Percentiles rank a stretch among this genome's conserved stretches.
Evolutionary conservation across 495 filamentous ascomycete species (phyloP).

Genomic region (Antarctomyces pellizariae): DNA sequence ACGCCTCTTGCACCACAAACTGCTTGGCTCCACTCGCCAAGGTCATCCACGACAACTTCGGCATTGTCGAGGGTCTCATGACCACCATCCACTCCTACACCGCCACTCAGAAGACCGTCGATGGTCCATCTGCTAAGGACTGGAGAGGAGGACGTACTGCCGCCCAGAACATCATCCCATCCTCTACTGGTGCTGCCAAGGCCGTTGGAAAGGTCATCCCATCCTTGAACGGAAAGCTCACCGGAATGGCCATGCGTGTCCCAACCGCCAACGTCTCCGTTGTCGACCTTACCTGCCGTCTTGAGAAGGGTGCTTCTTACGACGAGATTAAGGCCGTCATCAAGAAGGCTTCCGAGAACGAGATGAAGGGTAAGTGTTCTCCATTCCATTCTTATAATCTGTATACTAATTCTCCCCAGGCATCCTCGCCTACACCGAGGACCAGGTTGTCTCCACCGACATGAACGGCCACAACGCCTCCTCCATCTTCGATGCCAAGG

Average conservation of each 20-base stretch:
- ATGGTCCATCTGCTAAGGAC: conserved; percentile 94
- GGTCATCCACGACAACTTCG: conserved; percentile 94
- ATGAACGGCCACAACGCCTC: conserved; percentile 77
- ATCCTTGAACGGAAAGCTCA: conserved; percentile 93
- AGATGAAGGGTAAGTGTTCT: conserved; percentile 71
- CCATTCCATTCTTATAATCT: background rate
- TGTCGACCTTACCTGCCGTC: conserved; percentile 84
- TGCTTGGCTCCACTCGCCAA: conserved; percentile 97
- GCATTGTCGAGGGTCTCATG: conserved; percentile 97
- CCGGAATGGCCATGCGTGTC: conserved; percentile 98
- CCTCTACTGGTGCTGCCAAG: conserved; percentile 98
- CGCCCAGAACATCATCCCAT: conserved; percentile 98
- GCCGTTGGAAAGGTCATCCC: conserved; percentile 99
- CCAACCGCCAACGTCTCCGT: conserved; percentile 97
- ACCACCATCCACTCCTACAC: conserved; percentile 99
- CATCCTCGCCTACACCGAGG: conserved; percentile 88
- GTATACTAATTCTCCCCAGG: conserved; percentile 26
- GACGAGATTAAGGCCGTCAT: conserved; percentile 82
- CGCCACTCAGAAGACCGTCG: conserved; percentile 98
- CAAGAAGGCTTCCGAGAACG: conserved; percentile 68
- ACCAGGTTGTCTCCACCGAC: conserved; percentile 86
- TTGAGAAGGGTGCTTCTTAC: conserved; percentile 76
- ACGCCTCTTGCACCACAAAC: conserved; percentile 99
- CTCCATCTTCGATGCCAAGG: conserved; percentile 98
- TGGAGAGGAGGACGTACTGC: conserved; percentile 97